A percentile compares a stretch with the other conserved stretches of the same genome.
These are phyloP conservation scores for Albugo laibachii DNA, from an alignment of 352 stramenopile genomes.

Conservation along the genomic window DNA sequence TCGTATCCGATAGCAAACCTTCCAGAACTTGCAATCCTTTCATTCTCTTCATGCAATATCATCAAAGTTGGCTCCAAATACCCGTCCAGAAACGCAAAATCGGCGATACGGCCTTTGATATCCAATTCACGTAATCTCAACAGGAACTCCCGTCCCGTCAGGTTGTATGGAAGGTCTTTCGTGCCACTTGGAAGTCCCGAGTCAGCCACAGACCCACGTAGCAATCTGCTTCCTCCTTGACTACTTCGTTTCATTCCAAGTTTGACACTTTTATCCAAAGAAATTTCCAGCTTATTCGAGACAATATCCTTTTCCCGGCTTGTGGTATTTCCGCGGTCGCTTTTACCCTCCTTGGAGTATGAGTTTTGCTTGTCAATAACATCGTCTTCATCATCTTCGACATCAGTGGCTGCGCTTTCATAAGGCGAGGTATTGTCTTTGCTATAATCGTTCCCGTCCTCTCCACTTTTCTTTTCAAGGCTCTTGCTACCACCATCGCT, in stretches of 20 bases:
- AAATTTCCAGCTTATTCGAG: constrained; percentile 16
- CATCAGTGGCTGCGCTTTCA: constrained; percentile 8
- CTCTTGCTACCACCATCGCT: constrained; percentile 4
- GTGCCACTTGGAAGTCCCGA: constrained; percentile 10
- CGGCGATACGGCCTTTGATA: constrained; percentile 55
- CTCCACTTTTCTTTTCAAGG: constrained; percentile 4
- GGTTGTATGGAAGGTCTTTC: constrained; percentile 20
- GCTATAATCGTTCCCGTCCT: neutral
- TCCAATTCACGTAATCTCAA: constrained; percentile 49
- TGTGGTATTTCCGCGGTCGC: constrained; percentile 19
- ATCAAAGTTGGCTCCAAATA: constrained; percentile 76
- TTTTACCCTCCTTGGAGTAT: constrained; percentile 51
- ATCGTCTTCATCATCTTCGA: constrained; percentile 65
- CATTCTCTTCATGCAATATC: constrained; percentile 73
- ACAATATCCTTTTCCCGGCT: constrained; percentile 30
- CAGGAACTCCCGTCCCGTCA: constrained; percentile 57
- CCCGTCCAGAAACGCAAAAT: constrained; percentile 64
- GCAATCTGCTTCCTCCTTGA: neutral
- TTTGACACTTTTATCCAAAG: constrained; percentile 72
- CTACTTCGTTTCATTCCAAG: constrained; percentile 50
- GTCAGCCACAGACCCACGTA: neutral
- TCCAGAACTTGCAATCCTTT: constrained; percentile 41
- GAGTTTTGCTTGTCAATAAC: constrained; percentile 56
- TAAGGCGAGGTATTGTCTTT: constrained; percentile 1
- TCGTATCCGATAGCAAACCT: constrained; percentile 51